Conservation (phyloP, 805 yeast genomes). For the Barnettozyma botsteinii region DNA sequence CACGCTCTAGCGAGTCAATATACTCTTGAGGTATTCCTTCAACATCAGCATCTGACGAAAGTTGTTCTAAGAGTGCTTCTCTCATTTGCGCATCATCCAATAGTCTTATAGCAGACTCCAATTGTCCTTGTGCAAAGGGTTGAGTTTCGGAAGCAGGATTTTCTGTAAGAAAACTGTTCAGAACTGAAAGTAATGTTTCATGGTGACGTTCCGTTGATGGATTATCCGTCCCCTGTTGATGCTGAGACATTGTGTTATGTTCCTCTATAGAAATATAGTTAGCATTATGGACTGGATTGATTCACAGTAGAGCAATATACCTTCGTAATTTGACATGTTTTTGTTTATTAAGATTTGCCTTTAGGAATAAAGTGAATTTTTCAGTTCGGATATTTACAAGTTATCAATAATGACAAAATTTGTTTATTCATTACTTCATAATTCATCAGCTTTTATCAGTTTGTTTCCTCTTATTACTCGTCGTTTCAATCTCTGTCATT, state of each 20-base stretch:
- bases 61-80: slow-evolving; percentile 24
- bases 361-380: background rate
- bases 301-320: too few species aligned
- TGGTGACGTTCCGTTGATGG: slow-evolving; percentile 7
- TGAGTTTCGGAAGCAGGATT: slow-evolving; percentile 4
- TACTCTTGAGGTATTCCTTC: slow-evolving; percentile 63
- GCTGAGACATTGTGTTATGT: background rate
- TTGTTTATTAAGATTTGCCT: background rate
- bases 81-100: slow-evolving; percentile 17
- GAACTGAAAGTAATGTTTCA: slow-evolving; percentile 16
- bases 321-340: slow-evolving; percentile 20
- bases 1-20: slow-evolving; percentile 73
- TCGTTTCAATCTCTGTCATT: background rate
- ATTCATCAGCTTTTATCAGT: too few species aligned
- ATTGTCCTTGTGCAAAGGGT: slow-evolving; percentile 10
- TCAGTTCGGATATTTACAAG: background rate
- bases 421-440: background rate
- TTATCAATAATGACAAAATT: background rate
- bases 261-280: slow-evolving; percentile 3
- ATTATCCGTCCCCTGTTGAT: slow-evolving; percentile 2
- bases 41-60: slow-evolving; percentile 16
- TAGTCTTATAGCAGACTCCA: slow-evolving; percentile 15
- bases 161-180: slow-evolving; percentile 12
- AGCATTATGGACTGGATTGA: too few species aligned
- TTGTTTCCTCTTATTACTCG: background rate